Conservation (phyloP, 768 basidiomycete species). For the Mycena rosella region DNA sequence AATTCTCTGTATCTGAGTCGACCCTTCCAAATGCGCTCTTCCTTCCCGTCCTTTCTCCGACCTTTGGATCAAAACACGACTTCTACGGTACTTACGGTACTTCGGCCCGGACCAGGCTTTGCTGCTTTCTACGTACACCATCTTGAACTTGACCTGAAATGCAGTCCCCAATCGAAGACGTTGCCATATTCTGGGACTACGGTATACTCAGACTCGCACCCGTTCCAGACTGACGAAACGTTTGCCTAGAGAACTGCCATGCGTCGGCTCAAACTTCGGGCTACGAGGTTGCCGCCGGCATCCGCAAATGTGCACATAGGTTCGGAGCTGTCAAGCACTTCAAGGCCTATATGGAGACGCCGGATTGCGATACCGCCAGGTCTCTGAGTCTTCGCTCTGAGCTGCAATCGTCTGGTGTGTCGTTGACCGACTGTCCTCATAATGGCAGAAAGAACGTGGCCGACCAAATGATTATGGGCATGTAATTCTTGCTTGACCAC, state of each 20-base stretch:
- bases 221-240: not conserved
- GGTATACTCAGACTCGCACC: constrained; percentile 37
- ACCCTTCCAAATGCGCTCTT: too few species aligned
- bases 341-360: constrained; percentile 68
- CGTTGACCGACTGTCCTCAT: constrained; percentile 54
- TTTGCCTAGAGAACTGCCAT: constrained; percentile 57
- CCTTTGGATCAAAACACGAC: not conserved
- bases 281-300: constrained; percentile 59
- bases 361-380: constrained; percentile 49
- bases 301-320: constrained; percentile 61
- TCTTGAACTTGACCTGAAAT: too few species aligned
- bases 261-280: constrained; percentile 51
- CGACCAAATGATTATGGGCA: constrained; percentile 65
- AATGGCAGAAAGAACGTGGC: constrained; percentile 55
- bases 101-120: constrained; percentile 10
- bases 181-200: constrained; percentile 61
- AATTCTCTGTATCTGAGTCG: too few species aligned
- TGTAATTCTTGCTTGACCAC: constrained; percentile 38
- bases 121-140: constrained; percentile 31
- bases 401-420: constrained; percentile 62
- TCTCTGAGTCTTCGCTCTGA: constrained; percentile 56
- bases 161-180: constrained; percentile 47
- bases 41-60: not conserved
- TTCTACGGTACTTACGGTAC: not conserved
- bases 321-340: constrained; percentile 65